Base-by-base conservation (phyloP, 202 grass and related monocot species). In the Cymbopogon flexuosus region DNA sequence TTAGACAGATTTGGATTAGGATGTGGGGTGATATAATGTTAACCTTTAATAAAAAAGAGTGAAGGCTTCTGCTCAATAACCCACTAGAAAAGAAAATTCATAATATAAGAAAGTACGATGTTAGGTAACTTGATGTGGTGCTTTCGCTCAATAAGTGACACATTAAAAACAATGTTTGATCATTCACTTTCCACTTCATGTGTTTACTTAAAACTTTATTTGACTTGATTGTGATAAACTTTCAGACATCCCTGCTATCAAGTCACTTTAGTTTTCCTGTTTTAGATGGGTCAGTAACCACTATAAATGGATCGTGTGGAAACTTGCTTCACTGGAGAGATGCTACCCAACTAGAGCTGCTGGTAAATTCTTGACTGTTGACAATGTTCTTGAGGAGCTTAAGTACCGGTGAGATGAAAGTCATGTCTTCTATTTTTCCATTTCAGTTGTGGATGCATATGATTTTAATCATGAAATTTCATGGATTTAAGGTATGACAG, bases 281-380 rank as follows among this genome's bases (percentile, higher is more conserved):
- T 88, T 84, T 91, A 98, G 92, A 79, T 98, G 92, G 95, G 90
- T 93, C 52, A 64, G 54, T 75, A 98, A 98, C 66, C 95, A 98
- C 75, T 95, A 98, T 74, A 98, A 93, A 86, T 95, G 92, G 92
- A 93, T 98, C 67, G 80, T 98, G 14, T 98, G 95, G 95, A 98
- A 98, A 79, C 88, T 95, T 88, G 90, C 90, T 86, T 93, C 88
- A 65, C 86, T 93, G 11, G 95, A 98, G 69, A 91, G 95, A 81
- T 89, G 90, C 73, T 98, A 95, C 78, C 86, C 90, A 64, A 72
- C 72, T 84, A 81, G 78, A 91, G 82, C 79, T 90, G 79, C 78
- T 69, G 87, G 90, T 62, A 95, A 91, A 68, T 95, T 90, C 79
- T 86, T 98, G 84, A 91, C 88, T 40, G 87, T 91, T 85, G 80